Conservation (phyloP, 495 filamentous ascomycete species). For the Pseudomonodictys pantanalensis region DNA sequence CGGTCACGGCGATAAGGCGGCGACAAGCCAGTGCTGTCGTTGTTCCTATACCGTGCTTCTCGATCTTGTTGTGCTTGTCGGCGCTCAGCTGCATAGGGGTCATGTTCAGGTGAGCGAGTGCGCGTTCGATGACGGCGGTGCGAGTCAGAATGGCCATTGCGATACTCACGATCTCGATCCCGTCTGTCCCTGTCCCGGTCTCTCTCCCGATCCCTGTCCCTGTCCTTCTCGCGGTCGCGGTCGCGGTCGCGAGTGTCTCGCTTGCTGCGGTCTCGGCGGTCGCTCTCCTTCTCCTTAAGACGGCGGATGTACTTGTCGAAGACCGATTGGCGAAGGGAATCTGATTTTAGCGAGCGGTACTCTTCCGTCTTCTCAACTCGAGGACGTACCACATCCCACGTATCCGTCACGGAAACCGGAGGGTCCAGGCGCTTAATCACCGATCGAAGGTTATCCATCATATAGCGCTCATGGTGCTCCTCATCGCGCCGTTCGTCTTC, state of each 20-base stretch:
- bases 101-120: slow-evolving; percentile 77
- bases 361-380: slow-evolving; percentile 78
- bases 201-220: slow-evolving; percentile 42
- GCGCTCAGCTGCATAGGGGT: slow-evolving; percentile 85
- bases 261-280: slow-evolving; percentile 50
- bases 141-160: slow-evolving; percentile 49
- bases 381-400: slow-evolving; percentile 78
- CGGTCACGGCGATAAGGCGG: slow-evolving; percentile 45
- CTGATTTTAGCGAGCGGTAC: slow-evolving; percentile 74
- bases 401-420: slow-evolving; percentile 70
- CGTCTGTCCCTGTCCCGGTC: slow-evolving; percentile 33
- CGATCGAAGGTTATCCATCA: slow-evolving; percentile 79
- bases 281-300: slow-evolving; percentile 86
- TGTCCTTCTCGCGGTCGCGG: slow-evolving; percentile 55
- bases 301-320: slow-evolving; percentile 94
- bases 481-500: slow-evolving; percentile 82
- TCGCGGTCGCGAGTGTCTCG: slow-evolving; percentile 42
- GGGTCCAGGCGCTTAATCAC: slow-evolving; percentile 89
- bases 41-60: slow-evolving; percentile 75
- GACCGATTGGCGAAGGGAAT: slow-evolving; percentile 75
- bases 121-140: slow-evolving; percentile 59
- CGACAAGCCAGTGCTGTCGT: slow-evolving; percentile 29
- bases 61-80: slow-evolving; percentile 82
- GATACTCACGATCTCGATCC: slow-evolving; percentile 52
- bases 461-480: slow-evolving; percentile 81